Evolutionary conservation across 305 asterid species (phyloP), one percentile per base, ranked within the genome.

Genomic region (Salvia sclarea): DNA sequence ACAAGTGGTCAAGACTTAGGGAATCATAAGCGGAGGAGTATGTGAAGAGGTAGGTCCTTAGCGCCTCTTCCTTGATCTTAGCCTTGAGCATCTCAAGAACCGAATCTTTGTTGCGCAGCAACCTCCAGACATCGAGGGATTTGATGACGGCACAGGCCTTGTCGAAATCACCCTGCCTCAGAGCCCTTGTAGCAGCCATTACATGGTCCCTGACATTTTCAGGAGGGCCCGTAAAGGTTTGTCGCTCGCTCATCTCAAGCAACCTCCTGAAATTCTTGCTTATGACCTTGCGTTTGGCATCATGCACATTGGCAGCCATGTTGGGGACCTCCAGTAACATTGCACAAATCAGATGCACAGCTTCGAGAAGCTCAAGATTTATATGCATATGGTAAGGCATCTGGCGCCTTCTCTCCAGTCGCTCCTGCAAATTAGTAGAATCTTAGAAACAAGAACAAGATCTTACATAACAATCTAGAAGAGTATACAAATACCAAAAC

Each of bases 301-400:
- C 99, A 24, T 83, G 95, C 38, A 76, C 82, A 61, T 91, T 87
- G 64, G 98, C 97, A 50, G 99, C 98, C 96, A 94, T 89, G 86
- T 89, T 91, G 9, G 99, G 99, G 57, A 94, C 99, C 78, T 94
- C 99, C 11, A 94, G 86, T 54, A 94, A 76, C 99, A 94, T 94
- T 21, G 97, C 96, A 73, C 96, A 86, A 24, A 77, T 91, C 69
- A 94, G 82, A 78, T 94, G 99, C 18, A 91, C 96, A 21, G 99
- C 93, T 80, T 94, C 98, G 0, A 94, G 95, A 70, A 94, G 97
- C 83, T 94, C 99, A 6, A 94, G 97, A 73, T 94, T 94, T 69
- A 94, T 94, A 67, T 94, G 99, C 99, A 91, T 89, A 60, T 94
- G 99, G 75, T 94, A 94, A 3, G 99, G 99, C 99, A 94, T 91